Evolutionary conservation across 2,329 filamentous ascomycete species (phyloP), one percentile per base, ranked within the genome.

Genomic region (Spiromastix sp.): DNA sequence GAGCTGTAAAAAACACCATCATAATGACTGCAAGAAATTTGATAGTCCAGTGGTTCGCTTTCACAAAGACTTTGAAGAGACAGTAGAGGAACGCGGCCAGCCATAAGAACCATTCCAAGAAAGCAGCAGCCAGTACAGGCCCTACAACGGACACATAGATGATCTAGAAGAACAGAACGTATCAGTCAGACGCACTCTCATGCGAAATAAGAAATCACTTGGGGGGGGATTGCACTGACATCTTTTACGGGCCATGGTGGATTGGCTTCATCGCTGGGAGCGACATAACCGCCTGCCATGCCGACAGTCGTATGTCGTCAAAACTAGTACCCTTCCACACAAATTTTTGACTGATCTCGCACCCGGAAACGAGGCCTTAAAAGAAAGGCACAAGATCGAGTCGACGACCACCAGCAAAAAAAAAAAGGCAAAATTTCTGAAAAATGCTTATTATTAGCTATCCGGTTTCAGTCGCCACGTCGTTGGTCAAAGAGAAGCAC

Each of bases 101-200:
- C 85, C 87, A 95, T 10, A 96, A 72, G 41, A 94, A 78, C 86
- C 91, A 96, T 63, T 96, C 89, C 6, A 96, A 67, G 19, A 86
- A 69, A 2, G 89, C 89, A 40, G 82, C 83, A 16, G 91, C 50
- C 78, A 95, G 85, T 32, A 95, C 68, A 5, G 80, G 60, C 12
- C 84, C 84, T 22, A 95, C 72, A 46, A 95, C 80, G 37, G 78
- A 67, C 6, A 87, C 80, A 56, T 93, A 95, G 38, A 89, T 67
- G 48, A 94, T 86, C 85, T 96, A 46, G 20, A 20, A 22, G 3
- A 45, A 18, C 26, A 37, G 10, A 16, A 13, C 32, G 34, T 12
- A 33, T 44, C 28, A 36, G 30, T 16, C 24, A 15, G 10, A 18
- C n/a, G 4, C 15, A 12, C 7, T 19, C 15, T 29, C 7, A 32